A percentile compares a stretch with the other conserved stretches of the same genome.
These are phyloP conservation scores for Wickerhamomyces strasburgensis DNA, from an alignment of 805 yeast genomes.

Conservation along the genomic window DNA sequence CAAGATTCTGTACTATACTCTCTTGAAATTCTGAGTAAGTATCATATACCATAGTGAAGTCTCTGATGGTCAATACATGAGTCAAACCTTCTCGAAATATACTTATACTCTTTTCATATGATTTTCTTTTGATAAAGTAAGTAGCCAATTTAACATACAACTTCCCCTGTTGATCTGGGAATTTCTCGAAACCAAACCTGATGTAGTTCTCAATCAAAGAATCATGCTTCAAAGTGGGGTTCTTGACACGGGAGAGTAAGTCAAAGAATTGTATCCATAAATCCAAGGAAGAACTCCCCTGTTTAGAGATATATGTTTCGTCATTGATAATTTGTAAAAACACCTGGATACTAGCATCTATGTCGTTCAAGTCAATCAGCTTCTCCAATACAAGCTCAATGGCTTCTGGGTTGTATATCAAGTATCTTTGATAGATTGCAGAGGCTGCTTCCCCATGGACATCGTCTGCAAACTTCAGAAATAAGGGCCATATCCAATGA, in stretches of 20 bases:
- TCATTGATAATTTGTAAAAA: constrained; percentile 32
- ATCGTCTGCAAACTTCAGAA: constrained; percentile 41
- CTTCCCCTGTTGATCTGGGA: constrained; percentile 56
- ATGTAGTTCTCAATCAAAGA: constrained; percentile 32
- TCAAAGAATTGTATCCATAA: constrained; percentile 44
- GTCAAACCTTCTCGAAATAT: constrained; percentile 45
- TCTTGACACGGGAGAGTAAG: constrained; percentile 25
- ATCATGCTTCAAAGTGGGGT: constrained; percentile 10
- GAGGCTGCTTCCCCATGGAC: constrained; percentile 35
- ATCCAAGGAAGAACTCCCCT: constrained; percentile 41
- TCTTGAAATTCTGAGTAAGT: constrained; percentile 60
- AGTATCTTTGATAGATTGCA: constrained; percentile 28
- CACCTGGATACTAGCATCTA: constrained; percentile 26
- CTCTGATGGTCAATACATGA: constrained; percentile 46
- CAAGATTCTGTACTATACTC: constrained; percentile 27
- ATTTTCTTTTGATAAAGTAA: constrained; percentile 36
- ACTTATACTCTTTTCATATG: constrained; percentile 34
- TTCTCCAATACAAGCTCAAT: constrained; percentile 30
- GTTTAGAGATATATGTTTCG: constrained; percentile 30
- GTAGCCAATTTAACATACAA: constrained; percentile 44
- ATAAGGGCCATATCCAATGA: constrained; percentile 49
- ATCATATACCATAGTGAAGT: constrained; percentile 63
- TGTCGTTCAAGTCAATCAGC: constrained; percentile 30
- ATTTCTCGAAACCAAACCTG: constrained; percentile 33
- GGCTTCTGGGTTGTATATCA: constrained; percentile 26